These are phyloP conservation scores for Dinochytrium kinnereticum DNA, from an alignment of 371 early-diverging fungal genomes.

Conservation along the genomic window DNA sequence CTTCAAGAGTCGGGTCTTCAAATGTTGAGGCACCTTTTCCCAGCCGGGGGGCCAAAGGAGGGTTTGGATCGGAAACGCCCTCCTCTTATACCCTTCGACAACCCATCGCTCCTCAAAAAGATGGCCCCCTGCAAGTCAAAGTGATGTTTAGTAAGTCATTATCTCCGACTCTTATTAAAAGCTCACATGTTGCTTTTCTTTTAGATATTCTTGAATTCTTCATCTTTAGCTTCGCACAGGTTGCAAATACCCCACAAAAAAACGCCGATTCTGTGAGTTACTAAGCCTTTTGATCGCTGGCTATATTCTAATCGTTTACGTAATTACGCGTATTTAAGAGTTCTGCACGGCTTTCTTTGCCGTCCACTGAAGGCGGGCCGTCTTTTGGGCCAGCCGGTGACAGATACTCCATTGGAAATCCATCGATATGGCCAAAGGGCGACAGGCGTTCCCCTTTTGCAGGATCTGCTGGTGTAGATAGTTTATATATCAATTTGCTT, in stretches of 20 bases:
- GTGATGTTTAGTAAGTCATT: conserved; percentile 9
- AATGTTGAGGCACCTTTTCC: not conserved
- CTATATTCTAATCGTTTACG: too few relatives aligned
- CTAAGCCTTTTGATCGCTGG: too few relatives aligned
- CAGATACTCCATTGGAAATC: not conserved
- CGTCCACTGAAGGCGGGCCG: too few relatives aligned
- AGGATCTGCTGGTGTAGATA: not conserved
- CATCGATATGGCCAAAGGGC: not conserved
- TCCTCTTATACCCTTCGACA: too few relatives aligned
- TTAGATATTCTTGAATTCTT: conserved; percentile 45
- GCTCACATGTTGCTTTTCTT: too few relatives aligned
- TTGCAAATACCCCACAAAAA: not conserved
- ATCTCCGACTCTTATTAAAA: too few relatives aligned
- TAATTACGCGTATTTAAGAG: too few relatives aligned
- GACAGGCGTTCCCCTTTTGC: not conserved
- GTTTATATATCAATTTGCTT: not conserved
- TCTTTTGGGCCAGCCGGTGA: too few relatives aligned
- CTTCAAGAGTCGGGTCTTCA: not conserved
- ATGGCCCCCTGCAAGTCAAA: too few relatives aligned
- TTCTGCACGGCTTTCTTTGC: too few relatives aligned
- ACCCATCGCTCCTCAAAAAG: too few relatives aligned
- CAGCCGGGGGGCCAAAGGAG: not conserved
- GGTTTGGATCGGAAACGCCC: too few relatives aligned
- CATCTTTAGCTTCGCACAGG: conserved; percentile 40
- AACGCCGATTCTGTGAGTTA: not conserved